Base-by-base conservation (phyloP, 495 filamentous ascomycete genomes). In the Talaromyces thailandensis region DNA sequence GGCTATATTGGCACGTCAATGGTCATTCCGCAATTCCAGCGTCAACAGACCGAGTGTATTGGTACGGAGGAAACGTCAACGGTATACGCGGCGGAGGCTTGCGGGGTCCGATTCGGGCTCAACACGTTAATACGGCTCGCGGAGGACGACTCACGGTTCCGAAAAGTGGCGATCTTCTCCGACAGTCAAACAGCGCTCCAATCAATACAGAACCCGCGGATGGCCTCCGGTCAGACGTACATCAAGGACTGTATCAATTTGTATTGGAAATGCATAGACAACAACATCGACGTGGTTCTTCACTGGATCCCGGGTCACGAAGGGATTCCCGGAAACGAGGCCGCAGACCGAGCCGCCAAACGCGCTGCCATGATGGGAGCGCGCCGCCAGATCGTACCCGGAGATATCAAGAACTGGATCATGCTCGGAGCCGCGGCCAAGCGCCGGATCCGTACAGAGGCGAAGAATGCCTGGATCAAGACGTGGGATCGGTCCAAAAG, bases 311-410 rank as follows among this genome's bases (percentile, higher is more conserved):
- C 63, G 31, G 65, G 56, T 35, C 65, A 67, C 60, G 48, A 56
- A 60, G 65, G 63, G n/a, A 60, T 63, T 21, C 48, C 56, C 18
- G 65, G 65, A n/a, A 67, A 67, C 43, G 65, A 65, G 32, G 31
- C 58, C 48, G 65, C 65, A 21, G 65, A 67, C 51, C 52, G 32
- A 56, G 63, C 63, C 8, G 65, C 60, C 31, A 67, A 67, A 53
- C 40, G 43, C n/a, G 60, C 60, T 0, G 51, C 60, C 2, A 4
- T 56, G 7, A 4, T 37, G n/a, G 51, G 48, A 14, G 26, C 12
- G 62, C 58, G 45, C 6, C n/a, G 16, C 5, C 58, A 50, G 45
- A 56, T 43, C 60, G 64, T 37, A 28, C 25, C 35, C 0, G 59
- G 37, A 0, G 18, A 28, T 9, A 51, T 23, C 35, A 50, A 50